Conservation (phyloP, 306 rosid species). For the Cucurbita maxima region DNA sequence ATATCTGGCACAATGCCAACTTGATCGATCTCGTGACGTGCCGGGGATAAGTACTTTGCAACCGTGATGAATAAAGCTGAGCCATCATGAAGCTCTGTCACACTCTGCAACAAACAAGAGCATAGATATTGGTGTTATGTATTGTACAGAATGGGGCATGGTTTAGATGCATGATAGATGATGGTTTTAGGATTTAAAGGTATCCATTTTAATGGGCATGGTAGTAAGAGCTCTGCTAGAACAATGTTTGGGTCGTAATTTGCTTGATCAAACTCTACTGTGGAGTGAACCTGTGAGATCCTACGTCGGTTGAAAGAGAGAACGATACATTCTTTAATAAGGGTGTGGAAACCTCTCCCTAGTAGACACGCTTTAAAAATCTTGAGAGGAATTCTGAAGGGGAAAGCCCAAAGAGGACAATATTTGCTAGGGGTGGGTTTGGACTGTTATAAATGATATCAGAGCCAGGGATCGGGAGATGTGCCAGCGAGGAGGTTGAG, state of each 20-base stretch:
- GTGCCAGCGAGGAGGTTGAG: too few species aligned
- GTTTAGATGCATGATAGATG: too few species aligned
- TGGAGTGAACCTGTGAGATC: too few species aligned
- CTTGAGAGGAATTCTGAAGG: too few species aligned
- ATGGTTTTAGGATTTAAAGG: background rate
- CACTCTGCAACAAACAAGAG: constrained; percentile 42
- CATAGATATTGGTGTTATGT: background rate
- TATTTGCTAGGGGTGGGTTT: too few species aligned
- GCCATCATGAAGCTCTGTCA: constrained; percentile 85
- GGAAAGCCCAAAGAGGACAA: too few species aligned
- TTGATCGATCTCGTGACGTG: constrained; percentile 85
- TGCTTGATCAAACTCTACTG: background rate
- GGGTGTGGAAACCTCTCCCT: too few species aligned
- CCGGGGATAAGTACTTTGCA: constrained; percentile 85
- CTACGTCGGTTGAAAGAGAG: too few species aligned
- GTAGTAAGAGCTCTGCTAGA: background rate
- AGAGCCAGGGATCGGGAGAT: too few species aligned
- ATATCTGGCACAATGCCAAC: constrained; percentile 85
- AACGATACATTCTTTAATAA: too few species aligned
- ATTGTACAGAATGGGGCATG: background rate
- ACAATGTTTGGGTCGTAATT: background rate
- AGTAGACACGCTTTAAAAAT: too few species aligned
- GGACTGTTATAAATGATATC: too few species aligned
- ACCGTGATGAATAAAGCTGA: constrained; percentile 88
- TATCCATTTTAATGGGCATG: background rate